Evolutionary conservation across 495 filamentous ascomycete genomes (phyloP), one percentile per base, ranked within the genome.

Genomic region (Penicillium cinerascens): DNA sequence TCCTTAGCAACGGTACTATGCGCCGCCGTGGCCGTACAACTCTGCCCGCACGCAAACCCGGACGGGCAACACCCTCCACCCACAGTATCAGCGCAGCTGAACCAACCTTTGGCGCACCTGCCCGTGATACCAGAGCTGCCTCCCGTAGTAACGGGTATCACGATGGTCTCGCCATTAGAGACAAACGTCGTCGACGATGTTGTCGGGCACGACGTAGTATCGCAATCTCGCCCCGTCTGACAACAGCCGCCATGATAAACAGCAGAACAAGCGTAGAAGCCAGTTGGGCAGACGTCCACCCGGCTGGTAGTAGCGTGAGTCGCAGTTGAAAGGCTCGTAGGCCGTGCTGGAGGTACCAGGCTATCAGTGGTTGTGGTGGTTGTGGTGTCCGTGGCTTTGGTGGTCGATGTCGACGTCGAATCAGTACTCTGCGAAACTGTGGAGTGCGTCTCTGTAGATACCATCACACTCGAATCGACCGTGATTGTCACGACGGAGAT

Each of bases 211-310:
- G 84, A 64, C 52, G 91, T 78, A 62, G 82, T 69, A 64, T 85
- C 83, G 68, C 92, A 97, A 68, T 95, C 76, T 25, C 91, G 81
- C 1, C 89, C 91, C 6, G 88, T 88, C 21, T 84, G 87, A 68
- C 89, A 93, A 69, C 89, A 93, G 4, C 88, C 88, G 41, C 83
- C 84, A 3, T 82, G 78, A 50, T 87, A 83, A 44, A 80, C 77
- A 1, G 81, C 80, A 42, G 76, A 79, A 63, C 87, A 86, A 45
- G 83, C 79, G 69, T 93, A 93, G 74, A 88, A 89, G 1, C 88
- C 84, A 0, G 83, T 81, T 13, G 91, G 87, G 57, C 86, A 88
- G 48, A 58, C 36, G 16, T 50, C 44, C 2, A 53, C 42, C 13
- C 44, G 44, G 9, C 60, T 66, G 10, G 60, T 67, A 22, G 64